These are phyloP conservation scores for Brassica juncea DNA, from an alignment of 345 rosid species.

Conservation along the genomic window DNA sequence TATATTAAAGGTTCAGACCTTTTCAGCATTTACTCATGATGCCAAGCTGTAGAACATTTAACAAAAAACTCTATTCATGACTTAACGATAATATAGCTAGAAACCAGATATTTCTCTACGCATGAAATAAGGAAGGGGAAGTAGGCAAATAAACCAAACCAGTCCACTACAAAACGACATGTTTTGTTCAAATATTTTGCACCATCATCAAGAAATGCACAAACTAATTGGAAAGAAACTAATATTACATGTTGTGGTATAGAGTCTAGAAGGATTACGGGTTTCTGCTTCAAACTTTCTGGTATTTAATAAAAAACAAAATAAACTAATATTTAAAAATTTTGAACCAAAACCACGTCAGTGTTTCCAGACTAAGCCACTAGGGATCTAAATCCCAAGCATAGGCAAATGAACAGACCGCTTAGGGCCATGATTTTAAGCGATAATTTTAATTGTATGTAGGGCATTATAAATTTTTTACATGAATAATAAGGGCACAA, in stretches of 20 bases:
- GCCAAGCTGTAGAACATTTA: not conserved
- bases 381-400: not conserved
- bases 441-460: no score
- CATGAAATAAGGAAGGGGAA: not conserved
- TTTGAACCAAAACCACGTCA: no score
- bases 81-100: not conserved
- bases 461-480: not conserved
- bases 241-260: not conserved
- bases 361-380: not conserved
- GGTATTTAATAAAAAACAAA: not conserved
- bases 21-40: slow-evolving; percentile 11
- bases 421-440: not conserved
- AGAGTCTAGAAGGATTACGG: not conserved
- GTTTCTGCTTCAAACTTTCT: not conserved
- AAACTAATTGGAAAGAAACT: not conserved
- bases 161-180: not conserved
- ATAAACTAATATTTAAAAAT: no score
- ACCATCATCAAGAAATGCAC: not conserved
- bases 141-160: not conserved
- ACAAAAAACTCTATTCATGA: not conserved
- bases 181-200: not conserved
- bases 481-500: not conserved
- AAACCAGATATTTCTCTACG: not conserved
- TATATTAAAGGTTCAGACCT: not conserved
- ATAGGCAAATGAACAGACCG: not conserved